phyloP scores from a whole-genome alignment of 768 basidiomycete genomes.

The Lentinula lateritia region DNA sequence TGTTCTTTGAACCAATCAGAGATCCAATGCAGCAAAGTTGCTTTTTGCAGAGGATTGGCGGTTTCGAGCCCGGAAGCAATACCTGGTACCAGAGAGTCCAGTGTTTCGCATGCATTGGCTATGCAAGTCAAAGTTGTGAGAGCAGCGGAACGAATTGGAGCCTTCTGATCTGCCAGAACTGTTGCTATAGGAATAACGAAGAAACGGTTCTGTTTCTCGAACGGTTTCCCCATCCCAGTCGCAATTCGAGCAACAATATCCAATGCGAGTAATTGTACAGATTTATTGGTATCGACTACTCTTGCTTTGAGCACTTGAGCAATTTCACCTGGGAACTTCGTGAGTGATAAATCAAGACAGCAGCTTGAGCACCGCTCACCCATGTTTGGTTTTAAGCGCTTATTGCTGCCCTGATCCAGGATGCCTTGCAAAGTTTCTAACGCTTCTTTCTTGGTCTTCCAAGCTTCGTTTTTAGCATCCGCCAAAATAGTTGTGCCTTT shows the following conservation, averaged over 20 bases:
- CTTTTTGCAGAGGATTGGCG: slow-evolving; percentile 82
- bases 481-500: slow-evolving; percentile 78
- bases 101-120: slow-evolving; percentile 73
- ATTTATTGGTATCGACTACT: slow-evolving; percentile 89
- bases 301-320: slow-evolving; percentile 83
- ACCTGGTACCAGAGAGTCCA: slow-evolving; percentile 78
- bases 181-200: slow-evolving; percentile 74
- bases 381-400: slow-evolving; percentile 86
- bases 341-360: background rate
- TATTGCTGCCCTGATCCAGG: slow-evolving; percentile 88
- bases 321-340: slow-evolving; percentile 67
- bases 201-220: slow-evolving; percentile 82
- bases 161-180: slow-evolving; percentile 91
- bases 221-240: slow-evolving; percentile 90
- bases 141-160: slow-evolving; percentile 74
- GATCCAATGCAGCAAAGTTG: slow-evolving; percentile 74
- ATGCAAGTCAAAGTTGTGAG: slow-evolving; percentile 78
- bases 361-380: slow-evolving; percentile 35
- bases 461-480: slow-evolving; percentile 87
- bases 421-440: slow-evolving; percentile 78
- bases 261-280: slow-evolving; percentile 84
- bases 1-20: slow-evolving; percentile 73
- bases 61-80: slow-evolving; percentile 79
- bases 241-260: slow-evolving; percentile 90
- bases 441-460: slow-evolving; percentile 96